Percentiles rank a stretch among this genome's conserved stretches.
phyloP scores from a whole-genome alignment of 1,284 basidiomycete species.

The Puccinia triticina region DNA sequence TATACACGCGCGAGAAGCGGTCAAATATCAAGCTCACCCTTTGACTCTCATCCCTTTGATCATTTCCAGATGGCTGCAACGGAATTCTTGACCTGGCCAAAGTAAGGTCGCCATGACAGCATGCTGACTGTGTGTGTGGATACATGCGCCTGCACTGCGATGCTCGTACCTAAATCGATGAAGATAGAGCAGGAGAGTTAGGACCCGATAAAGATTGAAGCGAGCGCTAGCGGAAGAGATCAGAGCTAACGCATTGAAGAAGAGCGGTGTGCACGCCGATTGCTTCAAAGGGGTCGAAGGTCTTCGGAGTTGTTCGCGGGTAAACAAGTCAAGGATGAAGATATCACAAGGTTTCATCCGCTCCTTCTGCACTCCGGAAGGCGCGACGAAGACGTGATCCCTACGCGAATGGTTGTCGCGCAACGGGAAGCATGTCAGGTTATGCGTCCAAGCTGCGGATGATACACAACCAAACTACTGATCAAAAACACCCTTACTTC shows the following conservation, averaged over 20 bases:
- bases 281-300: constrained; percentile 67
- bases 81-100: constrained; percentile 70
- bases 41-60: constrained; percentile 81
- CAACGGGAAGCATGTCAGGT: neutral
- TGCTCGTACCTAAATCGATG: constrained; percentile 64
- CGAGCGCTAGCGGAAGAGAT: neutral
- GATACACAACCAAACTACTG: neutral
- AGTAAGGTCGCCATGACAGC: constrained; percentile 77
- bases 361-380: constrained; percentile 84
- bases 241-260: constrained; percentile 74
- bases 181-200: too few species aligned
- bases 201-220: neutral
- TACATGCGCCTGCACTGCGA: constrained; percentile 75
- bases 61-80: constrained; percentile 66
- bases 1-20: neutral
- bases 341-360: constrained; percentile 76
- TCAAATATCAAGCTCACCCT: constrained; percentile 61
- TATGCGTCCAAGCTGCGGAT: neutral
- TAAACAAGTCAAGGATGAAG: constrained; percentile 75
- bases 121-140: constrained; percentile 79
- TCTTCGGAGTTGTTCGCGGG: constrained; percentile 65
- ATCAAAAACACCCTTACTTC: constrained; percentile 67
- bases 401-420: constrained; percentile 60
- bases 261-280: constrained; percentile 81
- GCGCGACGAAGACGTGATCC: constrained; percentile 79